Base-by-base conservation (phyloP, 2,329 filamentous ascomycete genomes). In the Whalleya microplaca region DNA sequence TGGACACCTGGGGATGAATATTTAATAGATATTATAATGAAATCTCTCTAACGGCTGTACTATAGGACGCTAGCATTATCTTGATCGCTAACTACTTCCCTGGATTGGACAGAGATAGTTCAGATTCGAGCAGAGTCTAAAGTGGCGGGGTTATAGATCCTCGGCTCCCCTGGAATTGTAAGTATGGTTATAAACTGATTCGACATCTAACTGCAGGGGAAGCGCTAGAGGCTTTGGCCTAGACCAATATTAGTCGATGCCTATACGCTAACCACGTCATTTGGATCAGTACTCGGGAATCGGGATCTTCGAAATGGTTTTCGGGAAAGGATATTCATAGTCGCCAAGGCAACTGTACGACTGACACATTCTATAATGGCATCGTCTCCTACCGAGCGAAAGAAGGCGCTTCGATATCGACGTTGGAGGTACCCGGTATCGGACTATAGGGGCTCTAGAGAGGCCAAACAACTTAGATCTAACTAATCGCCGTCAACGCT, bases 281-380 rank as follows among this genome's bases (percentile, higher is more conserved):
- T 56, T 20, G 32, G 37, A 23, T 42, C 16, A 41, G 29, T 16
- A 23, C 27, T 62, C 59, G 62, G 62, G n/a, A 52, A 62, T 64
- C 62, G 62, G 62, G 56, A 64, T 64, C 62, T 62, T 48, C 59
- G 21, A 49, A 41, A 44, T 61, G 56, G 62, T 41, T 57, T 62
- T 64, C 59, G 62, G 62, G 45, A 61, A 57, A 46, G 52, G 51
- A 60, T 60, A 49, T 42, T 50, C 44, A 41, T n/a, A 23, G 41
- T 20, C 41, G 40, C 50, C 52, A 43, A 59, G 27, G 32, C 40
- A 40, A 27, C 23, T n/a, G n/a, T n/a, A 27, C 23, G 23, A n/a
- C 29, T 29, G n/a, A 41, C 18, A 21, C n/a, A 23, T 27, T 21
- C 8, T 29, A 12, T 9, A 29, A 43, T 43, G 9, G 5, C 50